A percentile compares a stretch with the other conserved stretches of the same genome.
phyloP scores from a whole-genome alignment of 2,329 filamentous ascomycete genomes.

The Thelonectria rubi region DNA sequence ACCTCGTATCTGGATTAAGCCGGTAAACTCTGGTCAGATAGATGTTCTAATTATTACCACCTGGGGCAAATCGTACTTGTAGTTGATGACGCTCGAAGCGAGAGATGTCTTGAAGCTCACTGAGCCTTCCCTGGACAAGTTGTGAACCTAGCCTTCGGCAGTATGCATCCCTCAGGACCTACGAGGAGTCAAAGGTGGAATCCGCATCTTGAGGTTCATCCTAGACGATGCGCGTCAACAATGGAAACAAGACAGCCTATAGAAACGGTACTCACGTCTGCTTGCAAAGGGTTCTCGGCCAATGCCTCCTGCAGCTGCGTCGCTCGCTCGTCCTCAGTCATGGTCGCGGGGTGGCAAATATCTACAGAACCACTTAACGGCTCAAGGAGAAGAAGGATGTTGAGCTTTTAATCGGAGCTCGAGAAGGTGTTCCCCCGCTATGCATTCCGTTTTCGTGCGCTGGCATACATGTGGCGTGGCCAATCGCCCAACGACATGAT shows the following conservation, averaged over 20 bases:
- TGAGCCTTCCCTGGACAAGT: conserved; percentile 1
- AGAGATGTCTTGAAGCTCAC: conserved; percentile 9
- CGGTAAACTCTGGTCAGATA: not conserved
- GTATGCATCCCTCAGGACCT: not conserved
- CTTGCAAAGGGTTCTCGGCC: conserved; percentile 12
- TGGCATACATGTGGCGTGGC: not conserved
- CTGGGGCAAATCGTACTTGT: conserved; percentile 4
- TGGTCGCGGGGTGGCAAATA: not conserved
- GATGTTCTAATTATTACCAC: not conserved
- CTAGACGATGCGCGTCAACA: not conserved
- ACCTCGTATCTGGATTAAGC: not conserved
- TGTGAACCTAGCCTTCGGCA: not conserved
- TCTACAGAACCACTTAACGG: not conserved
- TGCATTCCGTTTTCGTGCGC: not conserved
- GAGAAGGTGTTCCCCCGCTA: not conserved
- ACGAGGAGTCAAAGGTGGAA: not conserved
- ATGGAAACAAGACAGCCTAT: not conserved
- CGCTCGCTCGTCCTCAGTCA: not conserved
- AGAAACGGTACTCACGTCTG: conserved; percentile 1
- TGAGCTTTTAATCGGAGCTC: not conserved
- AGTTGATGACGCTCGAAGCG: conserved; percentile 10
- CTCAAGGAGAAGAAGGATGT: not conserved
- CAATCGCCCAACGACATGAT: too few relatives aligned
- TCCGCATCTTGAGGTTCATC: not conserved
- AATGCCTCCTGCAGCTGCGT: conserved; percentile 12